Conservation (phyloP, 768 basidiomycete species). For the Amanita pseudoporphyria region DNA sequence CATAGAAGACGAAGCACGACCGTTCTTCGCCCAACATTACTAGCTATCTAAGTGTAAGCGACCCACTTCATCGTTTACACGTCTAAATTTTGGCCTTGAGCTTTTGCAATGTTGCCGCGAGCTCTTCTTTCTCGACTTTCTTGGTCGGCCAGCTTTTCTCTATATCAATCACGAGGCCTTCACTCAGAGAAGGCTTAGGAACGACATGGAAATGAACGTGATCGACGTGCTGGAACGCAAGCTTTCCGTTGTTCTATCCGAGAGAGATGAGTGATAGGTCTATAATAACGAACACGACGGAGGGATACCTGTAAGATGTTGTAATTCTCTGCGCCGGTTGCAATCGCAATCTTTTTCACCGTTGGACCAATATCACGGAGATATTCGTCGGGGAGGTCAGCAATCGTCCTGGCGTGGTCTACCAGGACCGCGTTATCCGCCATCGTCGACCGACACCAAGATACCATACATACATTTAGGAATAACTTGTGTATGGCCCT, state of each 20-base stretch:
- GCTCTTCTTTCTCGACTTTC: conserved; percentile 23
- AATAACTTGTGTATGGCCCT: conserved; percentile 37
- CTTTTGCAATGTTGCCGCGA: neutral
- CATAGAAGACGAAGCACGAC: no score
- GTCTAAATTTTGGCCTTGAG: neutral
- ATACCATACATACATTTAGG: conserved; percentile 27
- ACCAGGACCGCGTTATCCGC: neutral
- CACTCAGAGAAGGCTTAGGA: conserved; percentile 30
- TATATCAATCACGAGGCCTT: conserved; percentile 26
- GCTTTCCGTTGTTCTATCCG: conserved; percentile 43
- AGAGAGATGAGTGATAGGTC: neutral
- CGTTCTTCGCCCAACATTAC: no score
- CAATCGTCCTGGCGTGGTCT: conserved; percentile 52
- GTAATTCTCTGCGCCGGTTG: conserved; percentile 42
- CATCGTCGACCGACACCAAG: neutral
- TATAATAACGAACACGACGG: neutral
- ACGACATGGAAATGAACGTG: conserved; percentile 43
- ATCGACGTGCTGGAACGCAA: conserved; percentile 26
- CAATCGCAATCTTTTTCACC: conserved; percentile 43
- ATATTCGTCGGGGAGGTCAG: conserved; percentile 50
- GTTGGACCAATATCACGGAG: conserved; percentile 43
- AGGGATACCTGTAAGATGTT: conserved; percentile 45
- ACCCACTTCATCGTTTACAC: no score
- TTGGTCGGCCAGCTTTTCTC: conserved; percentile 28
- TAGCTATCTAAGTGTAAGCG: no score